Conservation (phyloP, 139 green algal species). For the Yamagishiella unicocca region DNA sequence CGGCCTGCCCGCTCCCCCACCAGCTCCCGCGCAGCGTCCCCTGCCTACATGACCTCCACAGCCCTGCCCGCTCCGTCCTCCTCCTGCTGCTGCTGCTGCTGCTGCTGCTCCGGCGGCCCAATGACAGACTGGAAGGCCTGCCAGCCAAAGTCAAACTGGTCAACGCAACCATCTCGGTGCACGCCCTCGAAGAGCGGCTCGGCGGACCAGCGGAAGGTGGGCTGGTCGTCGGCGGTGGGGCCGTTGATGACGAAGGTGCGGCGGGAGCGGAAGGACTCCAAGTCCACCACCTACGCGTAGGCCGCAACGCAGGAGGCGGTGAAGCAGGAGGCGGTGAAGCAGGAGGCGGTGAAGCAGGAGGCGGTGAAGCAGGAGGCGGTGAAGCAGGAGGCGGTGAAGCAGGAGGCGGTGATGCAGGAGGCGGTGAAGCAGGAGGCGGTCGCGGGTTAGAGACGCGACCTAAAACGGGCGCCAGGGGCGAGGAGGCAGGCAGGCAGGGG, state of each 20-base stretch:
- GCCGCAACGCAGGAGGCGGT: background rate
- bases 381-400: background rate
- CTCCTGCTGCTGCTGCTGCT: background rate
- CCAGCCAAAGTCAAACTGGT: conserved; percentile 56
- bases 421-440: background rate
- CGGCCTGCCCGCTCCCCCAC: too few relatives aligned
- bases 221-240: conserved; percentile 53
- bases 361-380: background rate
- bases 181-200: conserved; percentile 2
- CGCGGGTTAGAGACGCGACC: background rate
- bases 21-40: background rate
- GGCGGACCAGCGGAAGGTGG: conserved; percentile 44
- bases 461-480: background rate
- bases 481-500: background rate
- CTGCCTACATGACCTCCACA: background rate
- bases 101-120: background rate
- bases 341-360: background rate
- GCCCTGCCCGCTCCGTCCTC: background rate
- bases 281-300: conserved; percentile 26
- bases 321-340: background rate
- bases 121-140: background rate
- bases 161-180: conserved; percentile 25
- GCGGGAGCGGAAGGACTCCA: background rate
- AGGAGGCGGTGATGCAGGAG: background rate
- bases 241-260: conserved; percentile 50